Base-by-base conservation (phyloP, 345 rosid genomes). In the Syzygium aromaticum region DNA sequence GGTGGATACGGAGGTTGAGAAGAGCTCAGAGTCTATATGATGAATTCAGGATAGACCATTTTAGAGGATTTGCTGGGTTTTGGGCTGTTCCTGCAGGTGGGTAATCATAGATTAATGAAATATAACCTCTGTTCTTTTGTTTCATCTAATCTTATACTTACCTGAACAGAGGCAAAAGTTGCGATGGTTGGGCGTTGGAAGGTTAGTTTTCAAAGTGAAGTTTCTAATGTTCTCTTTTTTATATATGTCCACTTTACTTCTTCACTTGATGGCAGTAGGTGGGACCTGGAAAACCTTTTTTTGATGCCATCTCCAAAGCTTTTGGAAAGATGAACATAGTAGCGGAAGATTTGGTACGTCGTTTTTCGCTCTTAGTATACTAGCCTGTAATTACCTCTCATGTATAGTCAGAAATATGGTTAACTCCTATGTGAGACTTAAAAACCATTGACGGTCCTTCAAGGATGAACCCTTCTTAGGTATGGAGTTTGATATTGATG, bases 31-130 rank as follows among this genome's bases (percentile, higher is more conserved):
- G 94, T 93, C 92, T 97, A 33, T 96, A 93, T 88, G 96, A 93
- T 84, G 99, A 97, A 92, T 96, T 95, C 92, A 94, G 98, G 87
- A 97, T 97, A 59, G 99, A 97, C 87, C 99, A 96, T 89, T 97
- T 97, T 91, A 94, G 98, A 95, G 99, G 98, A 89, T 95, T 97
- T 92, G 95, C 98, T 87, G 99, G 99, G 64, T 97, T 88, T 91
- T 97, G 99, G 99, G 98, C 98, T 63, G 96, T 96, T 85, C 93
- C 95, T 87, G 93, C 98, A 85, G 98, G 99, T 97, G 89, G 93
- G 95, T 88, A 15, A 61, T 64, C 85, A 59, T 86, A 87, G 85
- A 85, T 87, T 86, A 64, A 28, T 80, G 86, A 77, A 83, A 85
- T 85, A 33, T 43, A 51, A 27, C 25, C 30, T 88, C 85, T 3